phyloP scores from a whole-genome alignment of 2,329 filamentous ascomycete genomes.

The Trichophyton mentagrophytes region DNA sequence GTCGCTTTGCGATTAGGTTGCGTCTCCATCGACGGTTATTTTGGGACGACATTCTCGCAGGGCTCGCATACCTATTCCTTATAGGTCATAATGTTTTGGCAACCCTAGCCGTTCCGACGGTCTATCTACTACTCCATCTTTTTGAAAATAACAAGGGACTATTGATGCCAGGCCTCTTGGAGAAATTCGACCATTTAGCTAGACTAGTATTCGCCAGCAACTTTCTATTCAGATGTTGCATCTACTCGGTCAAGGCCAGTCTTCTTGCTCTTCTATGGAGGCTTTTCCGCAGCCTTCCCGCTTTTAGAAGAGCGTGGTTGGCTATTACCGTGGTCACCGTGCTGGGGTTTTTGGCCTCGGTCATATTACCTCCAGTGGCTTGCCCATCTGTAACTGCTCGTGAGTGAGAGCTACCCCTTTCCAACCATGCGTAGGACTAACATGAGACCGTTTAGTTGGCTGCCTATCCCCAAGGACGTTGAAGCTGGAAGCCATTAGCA shows the following conservation, averaged over 20 bases:
- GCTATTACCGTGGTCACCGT: not conserved
- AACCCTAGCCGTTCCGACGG: conserved; percentile 4
- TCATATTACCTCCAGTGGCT: conserved; percentile 5
- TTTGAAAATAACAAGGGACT: not conserved
- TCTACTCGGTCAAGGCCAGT: conserved; percentile 9
- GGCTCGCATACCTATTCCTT: conserved; percentile 6
- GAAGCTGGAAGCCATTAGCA: conserved; percentile 6
- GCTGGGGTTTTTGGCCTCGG: not conserved
- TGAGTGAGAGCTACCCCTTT: not conserved
- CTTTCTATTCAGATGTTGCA: conserved; percentile 4
- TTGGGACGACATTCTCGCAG: conserved; percentile 11
- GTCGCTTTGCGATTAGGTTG: conserved; percentile 8
- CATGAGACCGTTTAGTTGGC: conserved; percentile 2
- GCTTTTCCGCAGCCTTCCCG: conserved; percentile 4
- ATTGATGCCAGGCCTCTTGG: not conserved
- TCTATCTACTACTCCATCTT: conserved; percentile 5
- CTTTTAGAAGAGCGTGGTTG: conserved; percentile 7
- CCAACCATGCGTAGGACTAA: not conserved
- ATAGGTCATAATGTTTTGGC: conserved; percentile 6
- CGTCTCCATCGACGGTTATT: conserved; percentile 10
- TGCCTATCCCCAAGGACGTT: conserved; percentile 4
- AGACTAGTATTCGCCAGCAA: conserved; percentile 4
- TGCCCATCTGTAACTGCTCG: conserved; percentile 6
- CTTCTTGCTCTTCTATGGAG: conserved; percentile 10
- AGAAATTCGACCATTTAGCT: not conserved